phyloP scores from a whole-genome alignment of 805 yeast genomes.

The Scheffersomyces stipitis region DNA sequence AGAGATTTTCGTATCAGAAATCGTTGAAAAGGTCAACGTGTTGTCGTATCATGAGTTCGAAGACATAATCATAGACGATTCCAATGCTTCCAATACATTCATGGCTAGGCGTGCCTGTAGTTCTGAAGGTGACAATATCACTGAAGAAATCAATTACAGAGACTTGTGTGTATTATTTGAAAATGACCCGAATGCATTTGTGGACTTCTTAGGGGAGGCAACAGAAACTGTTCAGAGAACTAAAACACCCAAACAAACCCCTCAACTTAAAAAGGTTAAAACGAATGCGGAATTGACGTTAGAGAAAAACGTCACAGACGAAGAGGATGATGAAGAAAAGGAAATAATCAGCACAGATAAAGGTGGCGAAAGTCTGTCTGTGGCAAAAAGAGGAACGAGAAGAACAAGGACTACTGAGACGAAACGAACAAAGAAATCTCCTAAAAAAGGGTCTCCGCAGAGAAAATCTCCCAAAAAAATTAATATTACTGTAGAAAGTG shows the following conservation, averaged over 20 bases:
- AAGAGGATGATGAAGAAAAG: too few species aligned
- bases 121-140: constrained; percentile 28
- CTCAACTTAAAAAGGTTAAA: too few species aligned
- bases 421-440: too few species aligned
- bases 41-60: constrained; percentile 35
- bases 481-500: too few species aligned
- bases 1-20: constrained; percentile 42
- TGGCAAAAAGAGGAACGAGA: too few species aligned
- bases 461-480: too few species aligned
- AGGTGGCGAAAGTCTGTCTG: too few species aligned
- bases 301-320: too few species aligned
- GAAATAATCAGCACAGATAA: too few species aligned
- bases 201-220: constrained; percentile 24
- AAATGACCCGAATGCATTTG: constrained; percentile 28
- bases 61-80: constrained; percentile 35
- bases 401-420: too few species aligned
- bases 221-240: constrained; percentile 22
- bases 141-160: constrained; percentile 41
- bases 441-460: too few species aligned
- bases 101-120: constrained; percentile 46
- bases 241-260: not conserved
- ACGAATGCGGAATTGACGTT: too few species aligned
- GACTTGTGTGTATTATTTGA: constrained; percentile 23
- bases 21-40: constrained; percentile 47
- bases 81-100: constrained; percentile 28